These are phyloP conservation scores for Penicillium sp. DNA, from an alignment of 2,329 filamentous ascomycete species.

Conservation along the genomic window DNA sequence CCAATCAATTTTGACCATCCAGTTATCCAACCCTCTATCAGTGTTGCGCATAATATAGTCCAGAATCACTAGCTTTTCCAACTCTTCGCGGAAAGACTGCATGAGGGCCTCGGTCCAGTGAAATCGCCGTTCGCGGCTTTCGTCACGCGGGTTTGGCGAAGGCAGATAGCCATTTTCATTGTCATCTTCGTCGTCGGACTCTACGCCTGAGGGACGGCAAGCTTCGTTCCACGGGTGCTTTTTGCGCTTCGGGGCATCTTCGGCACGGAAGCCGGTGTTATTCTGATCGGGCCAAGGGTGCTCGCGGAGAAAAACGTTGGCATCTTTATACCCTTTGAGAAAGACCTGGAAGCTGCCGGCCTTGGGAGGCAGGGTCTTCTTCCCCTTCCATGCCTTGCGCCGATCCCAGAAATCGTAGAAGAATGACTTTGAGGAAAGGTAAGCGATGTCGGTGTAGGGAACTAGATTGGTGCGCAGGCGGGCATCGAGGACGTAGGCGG, in stretches of 20 bases:
- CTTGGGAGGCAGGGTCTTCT: slow-evolving; percentile 81
- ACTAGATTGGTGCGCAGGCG: slow-evolving; percentile 88
- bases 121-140: slow-evolving; percentile 53
- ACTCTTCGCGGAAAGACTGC: slow-evolving; percentile 86
- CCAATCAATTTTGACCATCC: slow-evolving; percentile 98
- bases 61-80: slow-evolving; percentile 94
- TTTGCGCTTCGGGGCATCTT: slow-evolving; percentile 62
- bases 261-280: slow-evolving; percentile 62
- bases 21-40: slow-evolving; percentile 92
- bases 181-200: slow-evolving; percentile 60
- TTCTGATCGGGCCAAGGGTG: slow-evolving; percentile 96
- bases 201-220: slow-evolving; percentile 64
- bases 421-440: slow-evolving; percentile 91
- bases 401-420: slow-evolving; percentile 98
- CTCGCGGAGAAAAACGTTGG: slow-evolving; percentile 89
- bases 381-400: slow-evolving; percentile 78
- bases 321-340: slow-evolving; percentile 93
- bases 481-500: slow-evolving; percentile 88
- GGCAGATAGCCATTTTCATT: slow-evolving; percentile 42
- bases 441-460: slow-evolving; percentile 92
- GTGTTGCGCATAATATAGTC: slow-evolving; percentile 99
- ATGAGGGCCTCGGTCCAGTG: slow-evolving; percentile 86
- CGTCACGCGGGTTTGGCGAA: slow-evolving; percentile 43
- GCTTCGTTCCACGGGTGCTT: slow-evolving; percentile 74
- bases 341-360: slow-evolving; percentile 97